Percentiles rank a stretch among this genome's conserved stretches.
Evolutionary conservation across 78 protist genomes (phyloP).

Genomic region (Dictyostelium citrinum): DNA sequence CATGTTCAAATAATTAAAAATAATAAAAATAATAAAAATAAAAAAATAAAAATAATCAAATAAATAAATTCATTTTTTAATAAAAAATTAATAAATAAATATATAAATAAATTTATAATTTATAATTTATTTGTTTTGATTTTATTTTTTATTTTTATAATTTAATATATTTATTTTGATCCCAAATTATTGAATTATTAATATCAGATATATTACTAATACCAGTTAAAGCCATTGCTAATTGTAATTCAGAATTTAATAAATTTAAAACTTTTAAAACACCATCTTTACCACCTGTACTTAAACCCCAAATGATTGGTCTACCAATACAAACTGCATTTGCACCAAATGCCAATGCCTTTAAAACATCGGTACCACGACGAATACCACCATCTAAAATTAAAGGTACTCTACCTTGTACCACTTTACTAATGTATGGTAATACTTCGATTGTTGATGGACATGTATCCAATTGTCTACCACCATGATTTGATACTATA

Average conservation of each 20-base stretch:
- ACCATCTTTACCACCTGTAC: constrained; percentile 69
- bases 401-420: constrained; percentile 63
- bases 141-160: not conserved
- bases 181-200: constrained; percentile 20
- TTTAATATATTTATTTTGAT: constrained; percentile 9
- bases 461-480: constrained; percentile 83
- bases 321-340: constrained; percentile 82
- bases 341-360: constrained; percentile 87
- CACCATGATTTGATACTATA: constrained; percentile 89
- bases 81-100: too few relatives aligned
- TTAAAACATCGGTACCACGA: constrained; percentile 88
- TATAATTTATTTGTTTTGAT: not conserved
- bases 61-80: not conserved
- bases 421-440: constrained; percentile 56
- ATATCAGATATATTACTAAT: constrained; percentile 5
- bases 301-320: constrained; percentile 85
- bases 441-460: constrained; percentile 77
- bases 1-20: constrained; percentile 2
- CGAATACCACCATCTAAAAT: constrained; percentile 90
- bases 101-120: not conserved
- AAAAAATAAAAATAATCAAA: not conserved
- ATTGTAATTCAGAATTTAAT: constrained; percentile 22
- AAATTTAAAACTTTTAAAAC: constrained; percentile 14
- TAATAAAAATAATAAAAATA: too few relatives aligned
- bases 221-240: constrained; percentile 76